Base-by-base conservation (phyloP, 371 early-diverging fungal genomes). In the Blakeslea trispora region DNA sequence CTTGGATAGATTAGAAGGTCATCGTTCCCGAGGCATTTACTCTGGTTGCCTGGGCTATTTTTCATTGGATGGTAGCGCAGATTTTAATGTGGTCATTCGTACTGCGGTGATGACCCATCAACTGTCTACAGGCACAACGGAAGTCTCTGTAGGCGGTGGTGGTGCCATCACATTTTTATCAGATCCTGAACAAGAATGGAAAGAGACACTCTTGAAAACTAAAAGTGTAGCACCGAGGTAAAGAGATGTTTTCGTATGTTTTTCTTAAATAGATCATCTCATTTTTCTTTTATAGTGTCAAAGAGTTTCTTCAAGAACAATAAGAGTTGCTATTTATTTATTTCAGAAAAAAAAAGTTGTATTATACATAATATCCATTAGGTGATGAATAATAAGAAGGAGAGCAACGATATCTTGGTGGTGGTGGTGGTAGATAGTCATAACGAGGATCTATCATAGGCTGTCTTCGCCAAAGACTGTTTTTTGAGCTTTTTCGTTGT, bases 11-110 rank as follows among this genome's bases (percentile, higher is more conserved):
- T 74, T 97, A 40, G 96, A 96, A 57, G 58, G 63, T 0, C 66
- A 78, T 50, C 63, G 66, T 6, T 84, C 81, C 1, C 84, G 98
- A 0, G 96, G 96, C n/a, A 76, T 88, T 10, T 98, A 98, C 67
- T 93, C 95, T 0, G 98, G 98, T 0, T 90, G 86, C 46, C 62
- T 96, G 14, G 98, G 97, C 0, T 97, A 92, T 58, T 83, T 97
- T 57, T 94, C 89, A 9, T 44, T 77, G n/a, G 61, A 70, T 46
- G 82, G 81, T 0, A 61, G 69, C 13, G 75, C 85, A 5, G 89
- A 92, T 62, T 90, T 91, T 67, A 86, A 77, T 57, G 95, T 94
- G 1, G 86, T 93, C 2, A 95, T 94, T 51, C 81, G 95, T 23
- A 95, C 94, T 8, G 91, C 88, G 0, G 83, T 90, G 0, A 71